Conservation (phyloP, 2,329 filamentous ascomycete genomes). For the Corynespora cassiicola region DNA sequence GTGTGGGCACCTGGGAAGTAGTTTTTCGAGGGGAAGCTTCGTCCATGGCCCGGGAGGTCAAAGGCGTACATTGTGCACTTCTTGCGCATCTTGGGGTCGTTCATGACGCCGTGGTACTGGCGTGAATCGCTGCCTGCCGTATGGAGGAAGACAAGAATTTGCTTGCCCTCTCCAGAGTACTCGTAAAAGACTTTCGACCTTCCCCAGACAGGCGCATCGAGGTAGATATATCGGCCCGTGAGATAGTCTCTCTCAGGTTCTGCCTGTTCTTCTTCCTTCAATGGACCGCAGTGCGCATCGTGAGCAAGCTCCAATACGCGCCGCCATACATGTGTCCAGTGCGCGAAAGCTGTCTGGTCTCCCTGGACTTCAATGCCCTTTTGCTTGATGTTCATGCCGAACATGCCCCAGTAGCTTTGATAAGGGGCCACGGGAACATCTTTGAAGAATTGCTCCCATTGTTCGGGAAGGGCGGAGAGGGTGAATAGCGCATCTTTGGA, state of each 20-base stretch:
- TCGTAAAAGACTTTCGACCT: conserved; percentile 59
- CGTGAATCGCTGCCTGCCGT: conserved; percentile 56
- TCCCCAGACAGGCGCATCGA: conserved; percentile 56
- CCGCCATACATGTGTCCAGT: conserved; percentile 55
- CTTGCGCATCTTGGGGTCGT: conserved; percentile 54
- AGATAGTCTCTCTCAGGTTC: conserved; percentile 51
- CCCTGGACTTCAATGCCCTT: conserved; percentile 56
- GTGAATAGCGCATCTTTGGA: conserved; percentile 45
- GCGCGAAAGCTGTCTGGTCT: conserved; percentile 52
- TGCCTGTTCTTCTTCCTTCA: conserved; percentile 47
- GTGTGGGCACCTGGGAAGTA: conserved; percentile 54
- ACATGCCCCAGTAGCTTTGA: conserved; percentile 55
- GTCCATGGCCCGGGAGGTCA: conserved; percentile 58
- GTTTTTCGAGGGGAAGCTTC: conserved; percentile 54
- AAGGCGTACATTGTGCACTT: conserved; percentile 58
- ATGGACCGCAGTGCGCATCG: conserved; percentile 55
- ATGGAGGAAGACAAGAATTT: conserved; percentile 55
- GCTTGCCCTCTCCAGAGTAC: conserved; percentile 52
- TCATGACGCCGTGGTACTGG: conserved; percentile 62
- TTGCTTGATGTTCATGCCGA: conserved; percentile 58
- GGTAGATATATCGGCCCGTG: conserved; percentile 55
- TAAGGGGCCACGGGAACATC: conserved; percentile 51
- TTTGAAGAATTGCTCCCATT: conserved; percentile 56
- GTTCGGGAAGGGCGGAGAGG: conserved; percentile 51
- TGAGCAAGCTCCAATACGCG: conserved; percentile 57